Evolutionary conservation across 306 rosid species (phyloP).

Genomic region (peach (Prunus persica)): DNA sequence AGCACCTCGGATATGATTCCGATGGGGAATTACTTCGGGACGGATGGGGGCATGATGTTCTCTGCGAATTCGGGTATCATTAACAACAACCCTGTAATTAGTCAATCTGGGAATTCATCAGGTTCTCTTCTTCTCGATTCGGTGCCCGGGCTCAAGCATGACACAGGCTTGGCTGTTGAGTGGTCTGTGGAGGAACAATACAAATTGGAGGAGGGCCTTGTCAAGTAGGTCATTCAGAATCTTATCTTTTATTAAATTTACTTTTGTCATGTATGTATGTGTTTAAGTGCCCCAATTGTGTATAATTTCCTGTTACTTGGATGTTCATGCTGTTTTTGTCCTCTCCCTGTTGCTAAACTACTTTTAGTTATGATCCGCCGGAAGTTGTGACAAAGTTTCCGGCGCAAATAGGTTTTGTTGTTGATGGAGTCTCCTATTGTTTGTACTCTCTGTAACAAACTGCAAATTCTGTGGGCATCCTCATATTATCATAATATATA

Average conservation of each 20-base stretch:
- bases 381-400: neutral
- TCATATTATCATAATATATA: neutral
- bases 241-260: neutral
- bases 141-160: constrained; percentile 87
- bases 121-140: constrained; percentile 77
- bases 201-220: constrained; percentile 82
- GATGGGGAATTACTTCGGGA: constrained; percentile 61
- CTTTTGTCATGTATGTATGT: neutral
- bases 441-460: neutral
- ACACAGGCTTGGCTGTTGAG: constrained; percentile 87
- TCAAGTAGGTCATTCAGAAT: constrained; percentile 54
- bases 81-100: constrained; percentile 49
- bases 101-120: constrained; percentile 56
- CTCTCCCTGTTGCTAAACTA: neutral
- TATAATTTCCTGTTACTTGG: neutral
- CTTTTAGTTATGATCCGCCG: neutral
- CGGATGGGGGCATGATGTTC: constrained; percentile 60
- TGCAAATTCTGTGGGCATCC: neutral
- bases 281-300: neutral
- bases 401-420: neutral
- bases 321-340: neutral
- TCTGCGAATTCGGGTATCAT: constrained; percentile 56
- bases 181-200: constrained; percentile 94
- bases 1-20: constrained; percentile 81
- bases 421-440: neutral